Base-by-base conservation (phyloP, 352 stramenopile species). In the Globisporangium perplexum region DNA sequence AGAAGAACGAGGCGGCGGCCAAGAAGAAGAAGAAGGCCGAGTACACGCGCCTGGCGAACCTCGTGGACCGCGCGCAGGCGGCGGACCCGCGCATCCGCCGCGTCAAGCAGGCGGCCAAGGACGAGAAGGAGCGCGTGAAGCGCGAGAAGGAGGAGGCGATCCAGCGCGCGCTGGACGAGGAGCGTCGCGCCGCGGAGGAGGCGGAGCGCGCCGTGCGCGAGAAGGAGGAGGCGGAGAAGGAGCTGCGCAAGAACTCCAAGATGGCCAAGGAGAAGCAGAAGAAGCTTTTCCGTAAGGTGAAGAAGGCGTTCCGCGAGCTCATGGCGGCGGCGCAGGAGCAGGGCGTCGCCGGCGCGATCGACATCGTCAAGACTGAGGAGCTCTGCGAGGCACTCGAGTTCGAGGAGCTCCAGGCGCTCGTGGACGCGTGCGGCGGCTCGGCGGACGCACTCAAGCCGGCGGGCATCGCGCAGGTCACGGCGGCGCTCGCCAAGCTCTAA, bases 21-120 rank as follows among this genome's bases (percentile, higher is more conserved):
- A 93, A 93, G 78, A 93, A 93, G 76, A 88, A 86, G 72, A 93
- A 93, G 80, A 93, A 93, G 64, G 78, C 86, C 64, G 83, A 93
- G 67, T 93, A 93, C 69, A 72, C 71, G 17, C 83, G 83, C 68
- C 74, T 93, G 0, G 80, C 80, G 47, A 86, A 73, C 58, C 71
- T 93, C 15, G 80, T 93, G 42, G 83, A 93, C 69, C 80, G 83
- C 54, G 83, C 83, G 18, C 66, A 88, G 47, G 77, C 83, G 24
- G 72, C 66, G 26, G 83, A 93, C 50, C 83, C 83, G 47, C 83
- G 83, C 18, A 88, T 93, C 53, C 79, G 80, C 28, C 80, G 80
- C 46, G 77, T 91, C 33, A 93, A 93, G 59, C 83, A 90, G 59
- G 77, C 79, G 26, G 83, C 87, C 60, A 93, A 91, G 70, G 83